phyloP scores from a whole-genome alignment of 2,329 filamentous ascomycete species.

The Lasiodiplodia citricola region DNA sequence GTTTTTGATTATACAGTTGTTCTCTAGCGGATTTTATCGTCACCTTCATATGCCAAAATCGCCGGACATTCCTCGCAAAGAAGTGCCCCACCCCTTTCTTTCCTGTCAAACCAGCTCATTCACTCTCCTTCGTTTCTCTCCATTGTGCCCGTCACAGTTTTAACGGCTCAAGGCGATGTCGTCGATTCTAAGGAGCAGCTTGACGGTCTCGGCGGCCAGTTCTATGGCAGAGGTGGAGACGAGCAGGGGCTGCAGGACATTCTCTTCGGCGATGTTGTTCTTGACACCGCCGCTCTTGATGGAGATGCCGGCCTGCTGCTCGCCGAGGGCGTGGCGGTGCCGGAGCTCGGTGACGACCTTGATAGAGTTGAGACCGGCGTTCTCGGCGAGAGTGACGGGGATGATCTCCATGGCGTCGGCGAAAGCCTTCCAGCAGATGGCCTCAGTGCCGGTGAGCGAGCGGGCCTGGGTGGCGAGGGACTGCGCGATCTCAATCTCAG shows the following conservation, averaged over 20 bases:
- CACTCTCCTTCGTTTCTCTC: neutral
- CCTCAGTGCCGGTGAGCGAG: conserved; percentile 85
- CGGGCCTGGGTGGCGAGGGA: conserved; percentile 82
- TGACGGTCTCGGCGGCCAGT: conserved; percentile 96
- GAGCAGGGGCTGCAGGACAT: conserved; percentile 91
- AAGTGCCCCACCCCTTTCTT: neutral
- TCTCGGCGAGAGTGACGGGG: conserved; percentile 94
- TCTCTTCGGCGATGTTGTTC: conserved; percentile 95
- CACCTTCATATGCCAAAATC: neutral
- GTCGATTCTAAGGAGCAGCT: conserved; percentile 70
- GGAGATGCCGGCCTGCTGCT: conserved; percentile 95
- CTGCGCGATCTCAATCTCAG: conserved; percentile 94
- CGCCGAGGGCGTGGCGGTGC: conserved; percentile 91
- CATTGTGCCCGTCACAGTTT: neutral
- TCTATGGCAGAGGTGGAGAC: conserved; percentile 98
- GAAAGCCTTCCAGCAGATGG: conserved; percentile 99
- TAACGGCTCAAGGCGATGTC: conserved; percentile 62
- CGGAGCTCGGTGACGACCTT: conserved; percentile 96
- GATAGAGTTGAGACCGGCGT: conserved; percentile 96
- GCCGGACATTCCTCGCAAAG: neutral
- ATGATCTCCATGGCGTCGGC: conserved; percentile 97
- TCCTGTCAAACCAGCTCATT: neutral
- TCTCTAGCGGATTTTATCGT: conserved; percentile 8
- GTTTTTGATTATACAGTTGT: conserved; percentile 19
- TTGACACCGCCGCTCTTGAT: conserved; percentile 98